phyloP scores from a whole-genome alignment of 176 grass and related monocot genomes.

The Eremochloa ophiuroides region DNA sequence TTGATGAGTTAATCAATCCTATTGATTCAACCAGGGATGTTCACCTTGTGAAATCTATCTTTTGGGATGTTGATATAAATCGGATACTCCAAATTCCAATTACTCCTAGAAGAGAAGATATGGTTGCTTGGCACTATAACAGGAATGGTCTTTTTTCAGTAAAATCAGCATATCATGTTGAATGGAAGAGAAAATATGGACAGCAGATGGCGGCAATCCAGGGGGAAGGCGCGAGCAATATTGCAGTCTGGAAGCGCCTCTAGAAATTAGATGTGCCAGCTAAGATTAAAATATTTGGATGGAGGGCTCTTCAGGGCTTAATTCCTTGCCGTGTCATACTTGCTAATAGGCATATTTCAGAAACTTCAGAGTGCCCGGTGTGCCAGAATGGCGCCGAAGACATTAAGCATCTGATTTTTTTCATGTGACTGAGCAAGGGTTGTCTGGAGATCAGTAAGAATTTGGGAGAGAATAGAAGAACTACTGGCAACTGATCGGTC shows the following conservation, averaged over 20 bases:
- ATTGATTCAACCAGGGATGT: too few species aligned
- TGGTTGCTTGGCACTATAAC: not conserved
- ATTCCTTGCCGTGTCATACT: not conserved
- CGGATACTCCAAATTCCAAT: not conserved
- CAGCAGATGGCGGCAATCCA: too few species aligned
- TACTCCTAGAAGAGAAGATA: not conserved
- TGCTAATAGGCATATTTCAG: too few species aligned
- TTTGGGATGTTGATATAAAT: too few species aligned
- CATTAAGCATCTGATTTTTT: not conserved
- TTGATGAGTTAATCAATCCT: too few species aligned
- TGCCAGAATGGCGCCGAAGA: not conserved
- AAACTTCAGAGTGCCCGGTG: fast-evolving
- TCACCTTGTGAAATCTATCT: too few species aligned
- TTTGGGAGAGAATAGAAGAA: not conserved
- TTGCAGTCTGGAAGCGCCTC: not conserved
- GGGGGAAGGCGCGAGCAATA: too few species aligned
- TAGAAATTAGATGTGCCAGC: not conserved
- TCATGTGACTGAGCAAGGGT: not conserved
- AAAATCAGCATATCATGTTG: not conserved
- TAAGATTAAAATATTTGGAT: not conserved
- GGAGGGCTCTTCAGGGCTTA: not conserved
- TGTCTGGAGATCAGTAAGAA: not conserved
- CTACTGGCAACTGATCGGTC: not conserved
- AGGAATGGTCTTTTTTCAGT: not conserved
- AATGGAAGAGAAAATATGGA: not conserved